Conservation (phyloP, 164 flowering plant genomes). For the Kalanchoe fedtschenkoi region DNA sequence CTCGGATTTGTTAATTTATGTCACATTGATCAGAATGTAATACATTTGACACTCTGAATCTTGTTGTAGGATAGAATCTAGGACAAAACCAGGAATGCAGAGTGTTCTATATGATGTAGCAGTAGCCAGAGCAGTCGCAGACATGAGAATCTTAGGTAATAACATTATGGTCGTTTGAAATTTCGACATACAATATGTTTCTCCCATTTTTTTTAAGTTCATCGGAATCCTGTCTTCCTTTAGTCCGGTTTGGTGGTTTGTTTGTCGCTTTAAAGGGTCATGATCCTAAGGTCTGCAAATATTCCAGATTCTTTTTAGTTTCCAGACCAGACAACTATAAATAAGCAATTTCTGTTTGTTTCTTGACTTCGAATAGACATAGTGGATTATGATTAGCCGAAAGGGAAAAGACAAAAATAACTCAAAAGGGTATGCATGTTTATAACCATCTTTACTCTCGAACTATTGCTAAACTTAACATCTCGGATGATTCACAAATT, state of each 20-base stretch:
- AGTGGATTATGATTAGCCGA: not conserved
- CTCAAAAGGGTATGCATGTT: not conserved
- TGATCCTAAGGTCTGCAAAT: slow-evolving; percentile 54
- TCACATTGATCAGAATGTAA: not conserved
- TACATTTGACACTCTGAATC: not conserved
- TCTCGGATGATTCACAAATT: too few relatives aligned
- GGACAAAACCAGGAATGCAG: slow-evolving; percentile 61
- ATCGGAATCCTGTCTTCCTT: slow-evolving; percentile 79
- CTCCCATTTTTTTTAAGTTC: not conserved
- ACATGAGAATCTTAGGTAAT: slow-evolving; percentile 83
- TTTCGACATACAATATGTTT: not conserved
- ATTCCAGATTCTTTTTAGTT: not conserved
- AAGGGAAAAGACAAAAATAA: not conserved
- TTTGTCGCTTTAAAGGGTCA: slow-evolving; percentile 97
- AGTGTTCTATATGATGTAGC: slow-evolving; percentile 83
- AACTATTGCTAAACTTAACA: too few relatives aligned
- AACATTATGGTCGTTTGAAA: not conserved
- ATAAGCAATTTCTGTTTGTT: too few relatives aligned
- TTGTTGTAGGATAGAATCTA: slow-evolving; percentile 54
- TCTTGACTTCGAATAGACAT: too few relatives aligned
- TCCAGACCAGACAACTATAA: too few relatives aligned
- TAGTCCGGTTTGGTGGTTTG: slow-evolving; percentile 89
- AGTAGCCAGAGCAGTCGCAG: slow-evolving; percentile 95
- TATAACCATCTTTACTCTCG: not conserved
- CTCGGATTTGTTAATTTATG: not conserved